Conservation (phyloP, 208 protist species). For the Entamoeba invadens region DNA sequence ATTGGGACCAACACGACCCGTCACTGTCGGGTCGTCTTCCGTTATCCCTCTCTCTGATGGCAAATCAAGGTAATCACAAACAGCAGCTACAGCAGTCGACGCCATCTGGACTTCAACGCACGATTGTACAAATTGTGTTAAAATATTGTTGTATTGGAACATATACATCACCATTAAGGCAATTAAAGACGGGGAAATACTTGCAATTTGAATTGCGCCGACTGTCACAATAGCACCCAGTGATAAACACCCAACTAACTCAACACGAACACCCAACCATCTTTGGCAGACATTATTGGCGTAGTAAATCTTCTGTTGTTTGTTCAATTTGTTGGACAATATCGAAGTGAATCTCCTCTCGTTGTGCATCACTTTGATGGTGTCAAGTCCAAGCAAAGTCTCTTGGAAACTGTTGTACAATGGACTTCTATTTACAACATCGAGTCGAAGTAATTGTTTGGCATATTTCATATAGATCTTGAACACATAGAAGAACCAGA, state of each 20-base stretch:
- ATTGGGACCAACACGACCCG: background rate
- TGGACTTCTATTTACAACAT: constrained; percentile 60
- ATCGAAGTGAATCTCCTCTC: background rate
- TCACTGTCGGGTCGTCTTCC: background rate
- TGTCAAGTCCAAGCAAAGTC: constrained; percentile 57
- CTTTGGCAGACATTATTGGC: background rate
- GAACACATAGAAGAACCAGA: background rate
- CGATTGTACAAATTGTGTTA: background rate
- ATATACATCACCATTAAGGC: background rate
- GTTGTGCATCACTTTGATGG: constrained; percentile 54
- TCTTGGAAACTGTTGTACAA: constrained; percentile 68
- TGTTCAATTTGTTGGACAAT: background rate
- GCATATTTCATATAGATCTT: constrained; percentile 19
- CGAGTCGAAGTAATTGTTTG: constrained; percentile 60
- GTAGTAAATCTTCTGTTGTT: constrained; percentile 4
- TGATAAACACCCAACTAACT: background rate
- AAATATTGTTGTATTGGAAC: constrained; percentile 1
- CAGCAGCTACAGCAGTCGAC: background rate
- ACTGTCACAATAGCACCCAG: background rate
- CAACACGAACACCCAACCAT: constrained; percentile 16
- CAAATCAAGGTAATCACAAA: background rate
- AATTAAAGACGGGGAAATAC: background rate
- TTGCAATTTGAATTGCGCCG: background rate
- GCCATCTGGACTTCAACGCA: background rate
- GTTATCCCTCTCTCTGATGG: background rate